phyloP scores from a whole-genome alignment of 805 yeast genomes.

The Yarrowia hollandica region DNA sequence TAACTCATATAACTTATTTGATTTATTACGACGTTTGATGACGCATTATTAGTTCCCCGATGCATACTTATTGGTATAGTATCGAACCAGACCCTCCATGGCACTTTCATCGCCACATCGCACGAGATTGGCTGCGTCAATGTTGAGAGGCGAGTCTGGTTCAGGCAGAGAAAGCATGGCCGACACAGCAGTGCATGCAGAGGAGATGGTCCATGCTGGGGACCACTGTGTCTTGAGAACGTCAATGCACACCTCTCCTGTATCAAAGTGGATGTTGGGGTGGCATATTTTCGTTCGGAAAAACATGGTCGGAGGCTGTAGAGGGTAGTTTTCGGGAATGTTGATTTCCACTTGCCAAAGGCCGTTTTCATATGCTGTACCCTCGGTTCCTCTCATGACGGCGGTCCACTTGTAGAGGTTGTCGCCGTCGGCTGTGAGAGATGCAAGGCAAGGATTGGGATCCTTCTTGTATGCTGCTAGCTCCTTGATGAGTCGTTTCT shows the following conservation, averaged over 20 bases:
- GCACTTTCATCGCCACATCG: slow-evolving; percentile 37
- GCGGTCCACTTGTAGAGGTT: slow-evolving; percentile 39
- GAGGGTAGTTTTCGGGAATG: slow-evolving; percentile 49
- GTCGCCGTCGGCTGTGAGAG: slow-evolving; percentile 36
- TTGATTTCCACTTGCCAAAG: slow-evolving; percentile 49
- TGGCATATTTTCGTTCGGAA: slow-evolving; percentile 44
- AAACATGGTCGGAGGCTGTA: slow-evolving; percentile 50
- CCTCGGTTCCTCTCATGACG: slow-evolving; percentile 42
- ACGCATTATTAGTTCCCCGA: background rate
- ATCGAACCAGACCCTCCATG: slow-evolving; percentile 24
- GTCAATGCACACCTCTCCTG: slow-evolving; percentile 46
- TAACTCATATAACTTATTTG: slow-evolving; percentile 29
- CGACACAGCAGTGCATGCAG: slow-evolving; percentile 43
- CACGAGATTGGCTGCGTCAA: slow-evolving; percentile 45
- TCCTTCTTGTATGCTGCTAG: slow-evolving; percentile 35
- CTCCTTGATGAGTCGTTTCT: slow-evolving; percentile 39
- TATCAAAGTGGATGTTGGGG: slow-evolving; percentile 44
- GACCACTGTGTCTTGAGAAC: slow-evolving; percentile 44
- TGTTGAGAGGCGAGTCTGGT: slow-evolving; percentile 44
- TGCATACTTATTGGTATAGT: slow-evolving; percentile 23
- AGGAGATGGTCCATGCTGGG: slow-evolving; percentile 45
- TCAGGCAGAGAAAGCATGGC: slow-evolving; percentile 44
- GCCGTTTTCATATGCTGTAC: slow-evolving; percentile 49
- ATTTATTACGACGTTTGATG: slow-evolving; percentile 22
- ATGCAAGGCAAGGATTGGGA: slow-evolving; percentile 39